Evolutionary conservation across 805 yeast species (phyloP).

Genomic region (Ogataea paradorogensis): DNA sequence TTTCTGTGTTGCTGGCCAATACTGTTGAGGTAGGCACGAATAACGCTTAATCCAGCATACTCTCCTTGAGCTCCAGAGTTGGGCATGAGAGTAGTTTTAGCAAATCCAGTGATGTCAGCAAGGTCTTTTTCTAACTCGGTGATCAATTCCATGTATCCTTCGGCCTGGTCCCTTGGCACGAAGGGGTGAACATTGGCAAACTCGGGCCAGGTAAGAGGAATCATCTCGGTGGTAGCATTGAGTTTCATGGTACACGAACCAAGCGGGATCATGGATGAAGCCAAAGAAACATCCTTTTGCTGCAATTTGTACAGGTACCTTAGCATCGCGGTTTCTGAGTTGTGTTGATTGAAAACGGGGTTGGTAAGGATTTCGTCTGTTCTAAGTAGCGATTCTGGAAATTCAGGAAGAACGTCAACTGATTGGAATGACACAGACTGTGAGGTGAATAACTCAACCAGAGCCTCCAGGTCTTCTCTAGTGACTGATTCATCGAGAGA

Average conservation of each 20-base stretch:
- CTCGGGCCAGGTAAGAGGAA: constrained; percentile 92
- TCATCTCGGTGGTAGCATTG: constrained; percentile 93
- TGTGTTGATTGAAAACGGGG: constrained; percentile 81
- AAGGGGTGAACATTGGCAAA: constrained; percentile 89
- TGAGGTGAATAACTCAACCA: constrained; percentile 61
- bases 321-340: constrained; percentile 92
- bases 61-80: constrained; percentile 99
- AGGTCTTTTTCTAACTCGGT: constrained; percentile 77
- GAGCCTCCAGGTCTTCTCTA: constrained; percentile 52
- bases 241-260: constrained; percentile 99
- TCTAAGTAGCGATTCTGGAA: constrained; percentile 51
- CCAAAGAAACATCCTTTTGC: constrained; percentile 84
- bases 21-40: constrained; percentile 69
- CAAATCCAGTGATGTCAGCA: constrained; percentile 90
- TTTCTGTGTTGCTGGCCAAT: constrained; percentile 72
- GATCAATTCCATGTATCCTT: constrained; percentile 77
- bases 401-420: constrained; percentile 40
- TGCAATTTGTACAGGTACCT: constrained; percentile 86
- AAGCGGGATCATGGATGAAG: constrained; percentile 94
- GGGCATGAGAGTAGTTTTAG: constrained; percentile 88
- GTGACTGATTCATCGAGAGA: constrained; percentile 89
- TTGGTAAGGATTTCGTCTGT: constrained; percentile 61
- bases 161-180: constrained; percentile 85
- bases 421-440: constrained; percentile 20
- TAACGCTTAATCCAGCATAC: constrained; percentile 87